A percentile compares a stretch with the other conserved stretches of the same genome.
phyloP scores from a whole-genome alignment of 352 stramenopile species.

The Blastocystis hominis region DNA sequence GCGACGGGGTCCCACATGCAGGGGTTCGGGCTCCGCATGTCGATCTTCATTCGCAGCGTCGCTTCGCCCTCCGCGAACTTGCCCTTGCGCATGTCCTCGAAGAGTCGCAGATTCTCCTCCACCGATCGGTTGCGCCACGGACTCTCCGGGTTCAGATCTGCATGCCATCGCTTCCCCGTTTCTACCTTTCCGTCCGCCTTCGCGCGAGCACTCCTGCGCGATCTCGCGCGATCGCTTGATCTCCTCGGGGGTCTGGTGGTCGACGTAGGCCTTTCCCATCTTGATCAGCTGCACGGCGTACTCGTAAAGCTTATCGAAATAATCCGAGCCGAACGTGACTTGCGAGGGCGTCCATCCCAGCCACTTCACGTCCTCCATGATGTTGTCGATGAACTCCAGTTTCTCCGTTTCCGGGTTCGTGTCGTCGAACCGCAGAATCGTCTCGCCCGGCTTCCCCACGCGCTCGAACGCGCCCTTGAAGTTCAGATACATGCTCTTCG shows the following conservation, averaged over 20 bases:
- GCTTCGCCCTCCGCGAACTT: conserved; percentile 75
- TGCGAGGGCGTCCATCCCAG: conserved; percentile 61
- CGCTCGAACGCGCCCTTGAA: conserved; percentile 50
- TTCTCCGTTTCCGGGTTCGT: conserved; percentile 95
- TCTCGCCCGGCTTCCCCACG: conserved; percentile 68
- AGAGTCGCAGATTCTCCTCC: conserved; percentile 84
- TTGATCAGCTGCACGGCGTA: conserved; percentile 85
- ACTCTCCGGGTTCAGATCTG: conserved; percentile 60
- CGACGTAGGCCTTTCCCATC: conserved; percentile 91
- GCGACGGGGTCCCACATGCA: conserved; percentile 96
- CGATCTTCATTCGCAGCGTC: conserved; percentile 98
- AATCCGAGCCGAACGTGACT: conserved; percentile 92
- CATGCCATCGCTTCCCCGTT: background rate
- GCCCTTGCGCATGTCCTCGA: conserved; percentile 89
- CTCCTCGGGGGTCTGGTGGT: too few species aligned
- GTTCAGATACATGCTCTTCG: conserved; percentile 74
- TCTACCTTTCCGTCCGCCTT: conserved; percentile 63
- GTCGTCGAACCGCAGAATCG: conserved; percentile 91
- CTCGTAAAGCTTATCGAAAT: conserved; percentile 90
- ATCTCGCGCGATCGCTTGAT: conserved; percentile 70
- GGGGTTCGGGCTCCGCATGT: conserved; percentile 88
- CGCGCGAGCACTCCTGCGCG: conserved; percentile 64
- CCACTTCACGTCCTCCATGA: conserved; percentile 75
- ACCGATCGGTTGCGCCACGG: conserved; percentile 79
- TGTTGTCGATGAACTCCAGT: conserved; percentile 93